Percentiles rank a stretch among this genome's conserved stretches.
These are phyloP conservation scores for Capniomyces stellatus DNA, from an alignment of 371 early-diverging fungal species.

Conservation along the genomic window DNA sequence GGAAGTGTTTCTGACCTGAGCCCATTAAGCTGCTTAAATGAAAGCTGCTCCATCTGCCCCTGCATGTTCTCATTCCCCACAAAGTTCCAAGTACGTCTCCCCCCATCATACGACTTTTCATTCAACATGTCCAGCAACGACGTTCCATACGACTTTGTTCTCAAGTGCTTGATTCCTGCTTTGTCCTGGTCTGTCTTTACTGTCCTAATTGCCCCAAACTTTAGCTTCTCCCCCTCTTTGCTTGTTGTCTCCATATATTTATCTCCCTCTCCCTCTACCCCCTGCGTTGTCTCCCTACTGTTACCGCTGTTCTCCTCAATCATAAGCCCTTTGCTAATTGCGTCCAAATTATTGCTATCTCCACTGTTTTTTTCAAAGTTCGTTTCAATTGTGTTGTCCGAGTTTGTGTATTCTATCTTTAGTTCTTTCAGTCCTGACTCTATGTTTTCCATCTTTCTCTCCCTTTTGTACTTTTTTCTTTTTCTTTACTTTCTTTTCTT, in stretches of 20 bases:
- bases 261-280: not conserved
- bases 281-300: not conserved
- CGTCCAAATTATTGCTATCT: not conserved
- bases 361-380: not conserved
- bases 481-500: not conserved
- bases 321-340: not conserved
- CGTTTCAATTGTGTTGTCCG: not conserved
- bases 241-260: not conserved
- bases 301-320: not conserved
- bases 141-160: slow-evolving; percentile 24
- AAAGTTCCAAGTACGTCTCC: not conserved
- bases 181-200: not conserved
- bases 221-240: not conserved
- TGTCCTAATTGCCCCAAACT: not conserved
- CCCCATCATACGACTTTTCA: slow-evolving; percentile 7
- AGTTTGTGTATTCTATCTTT: not conserved
- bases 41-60: not conserved
- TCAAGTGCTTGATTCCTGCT: slow-evolving; percentile 7
- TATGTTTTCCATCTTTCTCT: not conserved
- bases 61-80: not conserved
- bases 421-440: not conserved
- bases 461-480: not conserved
- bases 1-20: not conserved
- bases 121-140: slow-evolving; percentile 24
- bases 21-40: not conserved